phyloP scores from a whole-genome alignment of 331 rosid species.

The Quercus lobata region DNA sequence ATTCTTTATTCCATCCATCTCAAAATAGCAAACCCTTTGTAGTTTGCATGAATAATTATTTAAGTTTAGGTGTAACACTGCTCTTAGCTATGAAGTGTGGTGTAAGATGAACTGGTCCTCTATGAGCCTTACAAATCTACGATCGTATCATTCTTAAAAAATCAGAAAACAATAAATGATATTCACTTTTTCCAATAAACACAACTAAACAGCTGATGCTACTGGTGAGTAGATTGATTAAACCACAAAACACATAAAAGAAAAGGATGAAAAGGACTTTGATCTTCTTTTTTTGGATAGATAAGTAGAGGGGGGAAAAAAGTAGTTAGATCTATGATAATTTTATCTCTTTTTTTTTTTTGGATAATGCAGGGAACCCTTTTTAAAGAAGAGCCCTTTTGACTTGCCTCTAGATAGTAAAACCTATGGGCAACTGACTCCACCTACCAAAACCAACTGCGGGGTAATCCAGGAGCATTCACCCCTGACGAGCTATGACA shows the following conservation, averaged over 20 bases:
- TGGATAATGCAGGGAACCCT: no score
- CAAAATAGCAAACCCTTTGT: not conserved
- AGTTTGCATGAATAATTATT: not conserved
- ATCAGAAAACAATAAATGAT: not conserved
- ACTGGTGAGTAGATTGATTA: not conserved
- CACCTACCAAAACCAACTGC: no score
- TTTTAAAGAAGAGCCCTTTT: no score
- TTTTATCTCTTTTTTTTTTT: not conserved
- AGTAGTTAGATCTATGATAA: not conserved
- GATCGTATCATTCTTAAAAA: not conserved
- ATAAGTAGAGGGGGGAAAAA: no score
- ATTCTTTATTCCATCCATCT: not conserved
- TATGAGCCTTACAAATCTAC: not conserved
- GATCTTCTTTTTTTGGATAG: no score
- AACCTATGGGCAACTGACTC: no score
- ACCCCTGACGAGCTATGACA: no score
- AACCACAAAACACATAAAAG: not conserved
- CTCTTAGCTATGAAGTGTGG: not conserved
- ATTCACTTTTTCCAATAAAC: not conserved
- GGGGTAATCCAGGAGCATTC: no score
- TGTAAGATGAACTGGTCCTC: not conserved
- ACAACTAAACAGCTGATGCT: not conserved
- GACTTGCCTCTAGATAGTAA: no score
- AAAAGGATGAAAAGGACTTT: not conserved
- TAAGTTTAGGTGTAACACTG: not conserved